Base-by-base conservation (phyloP, 495 filamentous ascomycete genomes). In the Penicillium egyptiacum region DNA sequence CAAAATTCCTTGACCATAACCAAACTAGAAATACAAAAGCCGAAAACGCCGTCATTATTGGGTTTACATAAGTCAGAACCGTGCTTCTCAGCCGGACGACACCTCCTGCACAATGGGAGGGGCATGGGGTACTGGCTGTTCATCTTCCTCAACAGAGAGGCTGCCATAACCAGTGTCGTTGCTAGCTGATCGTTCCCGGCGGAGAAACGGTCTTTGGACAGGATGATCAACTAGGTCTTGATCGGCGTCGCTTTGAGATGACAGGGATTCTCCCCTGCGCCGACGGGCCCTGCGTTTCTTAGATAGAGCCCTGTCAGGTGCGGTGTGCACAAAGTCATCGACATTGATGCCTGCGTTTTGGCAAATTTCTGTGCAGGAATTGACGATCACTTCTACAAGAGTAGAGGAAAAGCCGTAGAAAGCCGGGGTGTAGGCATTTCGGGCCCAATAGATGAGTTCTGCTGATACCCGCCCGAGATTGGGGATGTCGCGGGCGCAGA, bases 391-490 rank as follows among this genome's bases (percentile, higher is more conserved):
- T 6, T 75, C 67, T 4, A 77, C 69, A 7, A 77, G 68, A 5
- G 59, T 60, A 1, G 69, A 58, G 0, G 76, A 77, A 42, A 79
- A 73, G 0, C 76, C 75, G 42, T 78, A 79, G 46, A 78, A 79
- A 5, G 75, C 65, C 2, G 76, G 76, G 50, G 76, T 79, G 59
- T 78, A 79, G 7, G 76, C 76, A 55, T 78, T 73, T 8, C 72
- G 71, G 12, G 76, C 73, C 76, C 76, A 79, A 57, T 79, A 78
- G 45, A 77, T 72, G 9, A 79, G 66, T 31, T 79, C 71, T 2
- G 71, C 72, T 5, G 75, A 72, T 10, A 79, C 74, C 2, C 73
- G 76, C 10, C 72, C 73, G 12, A 76, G 53, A 41, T 78, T 71
- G 8, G 75, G 73, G 11, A 75, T 68, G 41, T 70, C 64, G 16